Percentiles rank a stretch among this genome's conserved stretches.
Evolutionary conservation across 192 early-diverging fungal genomes (phyloP).

Genomic region (Coemansia sp.): DNA sequence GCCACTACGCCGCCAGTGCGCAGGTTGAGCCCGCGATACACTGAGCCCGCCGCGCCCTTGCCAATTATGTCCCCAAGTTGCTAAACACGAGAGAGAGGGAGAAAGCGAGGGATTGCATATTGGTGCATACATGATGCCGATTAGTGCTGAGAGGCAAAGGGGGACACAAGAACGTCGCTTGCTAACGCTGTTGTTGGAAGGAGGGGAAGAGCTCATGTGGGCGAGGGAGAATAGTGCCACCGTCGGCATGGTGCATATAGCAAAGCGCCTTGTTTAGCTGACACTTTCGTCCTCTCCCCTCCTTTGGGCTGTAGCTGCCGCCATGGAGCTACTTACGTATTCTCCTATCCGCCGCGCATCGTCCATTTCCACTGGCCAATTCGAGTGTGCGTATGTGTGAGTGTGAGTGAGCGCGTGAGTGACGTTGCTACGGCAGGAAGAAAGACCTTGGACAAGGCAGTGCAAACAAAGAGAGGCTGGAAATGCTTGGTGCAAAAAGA

Average conservation of each 20-base stretch:
- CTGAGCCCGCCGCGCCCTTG: constrained; percentile 73
- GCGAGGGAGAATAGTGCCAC: neutral
- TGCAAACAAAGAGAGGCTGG: neutral
- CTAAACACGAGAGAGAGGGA: constrained; percentile 15
- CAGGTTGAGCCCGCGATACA: constrained; percentile 69
- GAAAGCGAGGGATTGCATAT: neutral
- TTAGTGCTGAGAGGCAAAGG: neutral
- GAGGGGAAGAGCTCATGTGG: neutral
- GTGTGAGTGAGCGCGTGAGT: neutral
- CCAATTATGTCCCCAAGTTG: constrained; percentile 76
- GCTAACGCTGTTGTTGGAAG: neutral
- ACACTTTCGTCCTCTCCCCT: neutral
- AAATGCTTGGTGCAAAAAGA: neutral
- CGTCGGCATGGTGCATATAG: neutral
- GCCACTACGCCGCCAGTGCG: constrained; percentile 71
- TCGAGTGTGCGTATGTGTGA: neutral
- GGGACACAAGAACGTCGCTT: neutral
- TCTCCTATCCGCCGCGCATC: constrained; percentile 52
- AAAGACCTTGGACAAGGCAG: neutral
- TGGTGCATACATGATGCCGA: neutral
- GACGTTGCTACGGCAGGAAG: neutral
- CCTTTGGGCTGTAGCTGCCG: neutral
- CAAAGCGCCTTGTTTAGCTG: neutral
- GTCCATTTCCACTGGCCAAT: constrained; percentile 21
- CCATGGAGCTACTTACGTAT: constrained; percentile 34